Evolutionary conservation across 192 early-diverging fungal genomes (phyloP), one percentile per base, ranked within the genome.

Genomic region (Haplosporangium gracile): DNA sequence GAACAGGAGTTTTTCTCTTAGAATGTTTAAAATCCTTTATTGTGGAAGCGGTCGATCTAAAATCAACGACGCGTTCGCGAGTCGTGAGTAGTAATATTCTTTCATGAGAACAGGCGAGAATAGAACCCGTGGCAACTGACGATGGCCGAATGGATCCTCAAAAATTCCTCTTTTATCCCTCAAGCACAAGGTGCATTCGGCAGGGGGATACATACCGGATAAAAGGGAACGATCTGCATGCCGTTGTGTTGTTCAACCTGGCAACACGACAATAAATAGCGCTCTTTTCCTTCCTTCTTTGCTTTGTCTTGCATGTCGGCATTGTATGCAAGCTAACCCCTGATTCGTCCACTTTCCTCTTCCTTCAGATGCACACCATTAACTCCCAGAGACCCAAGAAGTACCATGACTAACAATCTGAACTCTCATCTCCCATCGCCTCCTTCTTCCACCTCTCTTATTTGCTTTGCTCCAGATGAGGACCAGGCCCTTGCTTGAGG

Each of bases 331-430:
- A 8, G 11, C 7, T 13, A 16, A 0, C 29, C 60, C 26, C 29
- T 32, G 60, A 22, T 51, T 51, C 49, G 20, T 22, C 16, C 20
- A 26, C 29, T 26, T 60, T 65, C 11, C 26, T 1, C 26, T 32
- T 32, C 60, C 60, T 10, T 8, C 26, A 65, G 29, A 65, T 65
- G 60, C 26, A 32, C n/a, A 57, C 55, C 22, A 15, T 32, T 65
- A 29, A 29, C 60, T 13, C 60, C 4, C 11, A 65, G 26, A 65
- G n/a, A 11, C 29, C 2, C 26, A 26, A 65, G 60, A 32, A 65
- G 60, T 34, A 65, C 60, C 60, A 65, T 65, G 60, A 11, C 60
- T 65, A 29, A 36, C 70, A 36, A 71, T 42, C 11, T 71, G 70
- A 40, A 42, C n/a, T 7, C 70, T 24, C 7, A 13, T 38, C 26